Percentiles rank a stretch among this genome's conserved stretches.
Conservation (phyloP, 768 basidiomycete species). For the Pleurotus djamor region DNA sequence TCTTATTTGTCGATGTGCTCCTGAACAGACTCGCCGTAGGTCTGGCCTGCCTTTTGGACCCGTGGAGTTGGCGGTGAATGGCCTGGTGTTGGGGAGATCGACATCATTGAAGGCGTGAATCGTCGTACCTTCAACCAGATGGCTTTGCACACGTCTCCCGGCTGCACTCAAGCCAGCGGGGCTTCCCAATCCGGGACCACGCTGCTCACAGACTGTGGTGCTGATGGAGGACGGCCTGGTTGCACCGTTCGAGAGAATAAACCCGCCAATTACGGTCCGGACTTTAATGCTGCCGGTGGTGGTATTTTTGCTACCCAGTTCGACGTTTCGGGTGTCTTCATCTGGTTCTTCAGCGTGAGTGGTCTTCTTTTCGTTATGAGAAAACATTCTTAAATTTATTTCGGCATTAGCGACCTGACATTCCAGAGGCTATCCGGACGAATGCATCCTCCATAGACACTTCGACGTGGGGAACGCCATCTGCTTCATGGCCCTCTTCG, state of each 20-base stretch:
- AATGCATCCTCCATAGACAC: conserved; percentile 30
- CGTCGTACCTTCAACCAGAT: conserved; percentile 66
- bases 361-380: neutral
- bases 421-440: conserved; percentile 33
- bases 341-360: conserved; percentile 45
- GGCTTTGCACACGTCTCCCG: conserved; percentile 67
- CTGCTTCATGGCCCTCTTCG: conserved; percentile 34
- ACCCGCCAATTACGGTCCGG: conserved; percentile 61
- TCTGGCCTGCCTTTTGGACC: conserved; percentile 53
- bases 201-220: conserved; percentile 54
- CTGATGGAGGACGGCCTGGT: conserved; percentile 40
- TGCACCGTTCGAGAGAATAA: conserved; percentile 63
- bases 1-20: neutral
- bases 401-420: conserved; percentile 33
- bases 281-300: conserved; percentile 68
- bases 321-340: conserved; percentile 41
- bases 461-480: conserved; percentile 40
- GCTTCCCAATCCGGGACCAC: conserved; percentile 46
- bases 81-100: conserved; percentile 49
- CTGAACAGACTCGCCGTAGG: conserved; percentile 20
- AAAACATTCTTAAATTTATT: conserved; percentile 6
- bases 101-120: conserved; percentile 85
- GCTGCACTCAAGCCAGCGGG: conserved; percentile 33
- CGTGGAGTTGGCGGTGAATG: conserved; percentile 33
- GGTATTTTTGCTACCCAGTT: conserved; percentile 79